These are phyloP conservation scores for Poa pratensis DNA, from an alignment of 176 grass and related monocot genomes.

Conservation along the genomic window DNA sequence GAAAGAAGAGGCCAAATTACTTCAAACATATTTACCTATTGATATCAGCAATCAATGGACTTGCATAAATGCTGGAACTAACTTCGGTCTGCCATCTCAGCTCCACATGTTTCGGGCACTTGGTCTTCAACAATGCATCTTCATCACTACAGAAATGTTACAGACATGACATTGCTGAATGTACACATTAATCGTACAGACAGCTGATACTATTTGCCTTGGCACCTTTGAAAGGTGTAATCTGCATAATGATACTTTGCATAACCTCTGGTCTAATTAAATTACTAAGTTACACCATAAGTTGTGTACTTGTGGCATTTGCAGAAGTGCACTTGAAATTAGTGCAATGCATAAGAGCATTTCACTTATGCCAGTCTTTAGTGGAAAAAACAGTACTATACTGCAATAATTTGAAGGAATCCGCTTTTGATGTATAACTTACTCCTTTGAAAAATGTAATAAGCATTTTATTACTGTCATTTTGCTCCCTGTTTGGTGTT, in stretches of 20 bases:
- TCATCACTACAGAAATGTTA: slow-evolving; percentile 67
- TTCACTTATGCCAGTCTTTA: not conserved
- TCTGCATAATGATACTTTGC: not conserved
- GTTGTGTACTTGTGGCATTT: slow-evolving; percentile 8
- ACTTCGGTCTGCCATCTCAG: slow-evolving; percentile 98
- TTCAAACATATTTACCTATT: slow-evolving; percentile 68
- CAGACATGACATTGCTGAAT: slow-evolving; percentile 12
- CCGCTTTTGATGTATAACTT: not conserved
- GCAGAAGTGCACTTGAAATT: slow-evolving; percentile 16
- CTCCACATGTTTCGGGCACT: slow-evolving; percentile 86
- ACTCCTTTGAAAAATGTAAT: too few species aligned
- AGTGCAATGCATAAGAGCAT: slow-evolving; percentile 3
- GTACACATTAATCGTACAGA: slow-evolving; percentile 25
- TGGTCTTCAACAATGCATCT: slow-evolving; percentile 78
- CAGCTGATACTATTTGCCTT: slow-evolving; percentile 7
- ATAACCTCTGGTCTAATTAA: slow-evolving; percentile 23
- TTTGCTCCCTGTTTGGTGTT: slow-evolving; percentile 18
- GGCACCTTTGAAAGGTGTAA: slow-evolving; percentile 20
- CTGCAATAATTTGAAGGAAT: slow-evolving; percentile 21
- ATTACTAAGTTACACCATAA: slow-evolving; percentile 25
- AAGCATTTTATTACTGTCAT: not conserved
- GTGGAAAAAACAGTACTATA: slow-evolving; percentile 4
- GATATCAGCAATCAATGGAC: slow-evolving; percentile 93
- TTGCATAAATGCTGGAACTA: slow-evolving; percentile 97
- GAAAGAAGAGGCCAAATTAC: not conserved